Conservation (phyloP, 139 green algal species). For the Micractinium conductrix region DNA sequence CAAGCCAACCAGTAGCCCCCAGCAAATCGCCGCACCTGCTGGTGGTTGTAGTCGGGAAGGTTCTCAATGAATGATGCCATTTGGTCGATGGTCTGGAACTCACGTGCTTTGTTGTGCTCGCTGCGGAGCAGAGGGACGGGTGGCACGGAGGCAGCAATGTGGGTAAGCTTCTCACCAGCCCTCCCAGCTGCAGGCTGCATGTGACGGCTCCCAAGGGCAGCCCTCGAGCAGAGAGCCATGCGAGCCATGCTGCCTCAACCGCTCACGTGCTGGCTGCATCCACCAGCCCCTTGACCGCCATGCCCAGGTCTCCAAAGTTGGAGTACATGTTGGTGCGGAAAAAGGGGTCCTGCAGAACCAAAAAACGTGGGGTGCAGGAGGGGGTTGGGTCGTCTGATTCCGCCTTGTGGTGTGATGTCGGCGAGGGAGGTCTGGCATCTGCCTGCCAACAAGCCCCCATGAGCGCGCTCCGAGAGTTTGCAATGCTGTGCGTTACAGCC, state of each 20-base stretch:
- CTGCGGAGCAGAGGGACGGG: background rate
- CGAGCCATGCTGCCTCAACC: background rate
- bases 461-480: no score
- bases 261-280: slow-evolving; percentile 36
- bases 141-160: background rate
- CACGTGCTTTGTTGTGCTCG: slow-evolving; percentile 11
- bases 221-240: background rate
- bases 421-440: no score
- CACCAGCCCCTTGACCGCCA: slow-evolving; percentile 70
- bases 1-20: no score
- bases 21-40: slow-evolving; percentile 14
- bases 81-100: slow-evolving; percentile 78
- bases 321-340: slow-evolving; percentile 73
- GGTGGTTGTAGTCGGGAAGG: slow-evolving; percentile 73
- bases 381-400: no score
- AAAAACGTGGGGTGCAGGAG: background rate
- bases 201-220: background rate
- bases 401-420: no score
- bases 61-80: slow-evolving; percentile 91
- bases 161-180: background rate
- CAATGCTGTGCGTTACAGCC: no score
- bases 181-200: background rate
- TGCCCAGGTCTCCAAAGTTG: slow-evolving; percentile 88
- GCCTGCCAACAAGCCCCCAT: no score
- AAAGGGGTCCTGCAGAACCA: slow-evolving; percentile 75